Conservation (phyloP, 805 yeast genomes). For the Zygosaccharomyces lentus region DNA sequence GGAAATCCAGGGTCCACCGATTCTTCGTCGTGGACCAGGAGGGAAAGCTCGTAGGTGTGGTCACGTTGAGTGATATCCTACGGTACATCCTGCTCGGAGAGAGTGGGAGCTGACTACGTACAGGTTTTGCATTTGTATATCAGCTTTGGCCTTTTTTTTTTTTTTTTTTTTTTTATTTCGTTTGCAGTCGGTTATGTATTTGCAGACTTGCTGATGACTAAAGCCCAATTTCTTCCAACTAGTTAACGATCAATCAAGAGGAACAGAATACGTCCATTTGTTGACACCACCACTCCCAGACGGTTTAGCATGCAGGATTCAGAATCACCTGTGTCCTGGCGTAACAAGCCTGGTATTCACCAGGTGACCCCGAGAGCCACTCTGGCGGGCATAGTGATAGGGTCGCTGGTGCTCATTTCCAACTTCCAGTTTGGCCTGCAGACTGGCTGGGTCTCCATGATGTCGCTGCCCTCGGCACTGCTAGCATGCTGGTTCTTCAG, state of each 20-base stretch:
- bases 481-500: slow-evolving; percentile 82
- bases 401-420: slow-evolving; percentile 78
- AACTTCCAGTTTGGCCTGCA: slow-evolving; percentile 96
- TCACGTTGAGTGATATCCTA: slow-evolving; percentile 87
- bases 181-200: background rate
- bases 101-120: slow-evolving; percentile 6
- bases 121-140: background rate
- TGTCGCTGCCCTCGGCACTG: slow-evolving; percentile 92
- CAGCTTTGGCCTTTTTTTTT: background rate
- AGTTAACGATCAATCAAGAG: background rate
- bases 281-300: background rate
- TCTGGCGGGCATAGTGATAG: slow-evolving; percentile 74
- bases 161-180: background rate
- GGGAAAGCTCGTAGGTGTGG: slow-evolving; percentile 73
- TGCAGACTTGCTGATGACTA: background rate
- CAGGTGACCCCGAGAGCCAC: slow-evolving; percentile 75
- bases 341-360: slow-evolving; percentile 48
- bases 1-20: slow-evolving; percentile 87
- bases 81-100: slow-evolving; percentile 72
- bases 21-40: slow-evolving; percentile 86
- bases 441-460: slow-evolving; percentile 99
- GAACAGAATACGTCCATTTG: background rate
- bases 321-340: slow-evolving; percentile 32
- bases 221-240: background rate
- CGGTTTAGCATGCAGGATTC: slow-evolving; percentile 1